Evolutionary conservation across 2,329 filamentous ascomycete genomes (phyloP), one percentile per base, ranked within the genome.

Genomic region (Albifimbria verrucaria): DNA sequence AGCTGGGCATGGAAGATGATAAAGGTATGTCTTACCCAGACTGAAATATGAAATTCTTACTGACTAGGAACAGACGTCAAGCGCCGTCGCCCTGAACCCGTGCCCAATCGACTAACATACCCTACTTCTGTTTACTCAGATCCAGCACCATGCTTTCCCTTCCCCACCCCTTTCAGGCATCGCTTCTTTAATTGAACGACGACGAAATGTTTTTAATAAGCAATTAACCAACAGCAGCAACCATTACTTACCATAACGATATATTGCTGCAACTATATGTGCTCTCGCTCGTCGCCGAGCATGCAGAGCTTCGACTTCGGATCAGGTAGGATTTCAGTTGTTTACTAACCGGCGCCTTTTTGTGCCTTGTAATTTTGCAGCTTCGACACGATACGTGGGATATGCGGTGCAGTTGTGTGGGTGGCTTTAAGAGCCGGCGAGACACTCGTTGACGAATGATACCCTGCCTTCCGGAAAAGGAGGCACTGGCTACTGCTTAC

Each of bases 31-130:
- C 17, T 7, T 22, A 21, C 11, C 26, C 26, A 52, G 22, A 17
- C 11, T 5, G 32, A 12, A 12, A 12, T 7, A 5, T 39, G 18
- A 12, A 4, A 5, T 39, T 4, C 17, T 52, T 56, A 49, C 71
- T 74, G 64, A 76, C 59, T 50, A 56, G 15, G 54, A 57, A 39
- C 53, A 71, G 79, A 79, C 64, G 64, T 71, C 67, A 83, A 81
- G 70, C 80, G 80, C 61, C 75, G 73, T 64, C 78, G 79, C 53
- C 68, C 47, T 68, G 47, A 65, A 57, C 45, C 42, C 25, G 17
- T 10, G 5, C 5, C 42, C 42, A 44, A 6, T 43, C 20, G n/a
- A 7, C 42, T 48, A 26, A 32, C 46, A 18, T 4, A 21, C 22
- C n/a, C 15, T 12, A n/a, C 4, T 39, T 23, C 44, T 23, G 18